Percentiles rank a stretch among this genome's conserved stretches.
Conservation (phyloP, 2,329 filamentous ascomycete species). For the Aspergillus sclerotialis region DNA sequence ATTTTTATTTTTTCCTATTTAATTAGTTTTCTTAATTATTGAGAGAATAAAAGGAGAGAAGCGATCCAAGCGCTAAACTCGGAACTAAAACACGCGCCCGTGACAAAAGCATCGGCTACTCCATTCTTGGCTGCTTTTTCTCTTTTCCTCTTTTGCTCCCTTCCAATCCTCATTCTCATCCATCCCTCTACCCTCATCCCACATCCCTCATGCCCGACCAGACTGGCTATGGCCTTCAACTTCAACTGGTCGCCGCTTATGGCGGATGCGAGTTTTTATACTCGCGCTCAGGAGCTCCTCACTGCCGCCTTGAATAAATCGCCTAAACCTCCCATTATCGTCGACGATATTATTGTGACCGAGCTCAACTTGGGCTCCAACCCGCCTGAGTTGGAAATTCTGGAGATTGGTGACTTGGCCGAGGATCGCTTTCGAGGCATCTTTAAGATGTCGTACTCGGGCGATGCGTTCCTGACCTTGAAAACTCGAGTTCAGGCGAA, state of each 20-base stretch:
- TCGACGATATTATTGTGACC: constrained; percentile 97
- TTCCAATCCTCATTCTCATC: constrained; percentile 4
- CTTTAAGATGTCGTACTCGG: constrained; percentile 98
- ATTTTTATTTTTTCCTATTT: too few relatives aligned
- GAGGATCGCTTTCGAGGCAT: constrained; percentile 96
- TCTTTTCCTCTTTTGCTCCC: constrained; percentile 5
- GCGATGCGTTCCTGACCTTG: constrained; percentile 89
- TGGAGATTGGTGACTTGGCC: constrained; percentile 95
- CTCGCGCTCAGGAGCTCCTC: constrained; percentile 85
- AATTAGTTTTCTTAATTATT: too few relatives aligned
- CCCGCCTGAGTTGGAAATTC: constrained; percentile 88
- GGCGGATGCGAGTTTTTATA: constrained; percentile 85
- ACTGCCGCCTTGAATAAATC: constrained; percentile 96
- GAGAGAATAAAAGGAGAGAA: too few relatives aligned
- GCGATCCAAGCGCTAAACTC: too few relatives aligned
- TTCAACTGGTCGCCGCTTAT: constrained; percentile 99
- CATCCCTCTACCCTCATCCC: not conserved
- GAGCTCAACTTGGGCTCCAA: constrained; percentile 95
- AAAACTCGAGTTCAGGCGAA: constrained; percentile 98
- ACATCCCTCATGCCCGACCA: constrained; percentile 1
- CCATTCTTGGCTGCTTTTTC: constrained; percentile 7
- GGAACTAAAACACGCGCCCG: too few relatives aligned
- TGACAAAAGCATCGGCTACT: too few relatives aligned
- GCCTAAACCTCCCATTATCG: constrained; percentile 95
- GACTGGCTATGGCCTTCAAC: constrained; percentile 96